Percentiles rank a stretch among this genome's conserved stretches.
Conservation (phyloP, 1,284 basidiomycete genomes). For the Meira nashicola region DNA sequence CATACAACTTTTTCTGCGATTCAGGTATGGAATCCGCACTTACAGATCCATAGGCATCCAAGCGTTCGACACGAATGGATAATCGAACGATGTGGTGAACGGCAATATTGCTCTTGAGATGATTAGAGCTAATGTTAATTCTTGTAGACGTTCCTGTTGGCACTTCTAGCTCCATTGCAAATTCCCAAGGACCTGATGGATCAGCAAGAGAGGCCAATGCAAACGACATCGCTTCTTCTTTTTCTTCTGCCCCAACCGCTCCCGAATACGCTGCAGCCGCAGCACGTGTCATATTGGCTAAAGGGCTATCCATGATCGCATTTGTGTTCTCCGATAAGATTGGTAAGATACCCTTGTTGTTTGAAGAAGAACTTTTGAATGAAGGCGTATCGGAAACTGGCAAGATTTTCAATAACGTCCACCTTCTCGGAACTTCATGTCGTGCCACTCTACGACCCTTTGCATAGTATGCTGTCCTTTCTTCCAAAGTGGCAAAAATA, state of each 20-base stretch:
- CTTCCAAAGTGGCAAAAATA: constrained; percentile 71
- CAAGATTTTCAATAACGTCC: constrained; percentile 64
- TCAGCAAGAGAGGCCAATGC: constrained; percentile 56
- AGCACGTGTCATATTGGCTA: constrained; percentile 50
- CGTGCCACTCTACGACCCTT: constrained; percentile 62
- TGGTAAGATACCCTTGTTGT: constrained; percentile 60
- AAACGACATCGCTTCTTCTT: constrained; percentile 22
- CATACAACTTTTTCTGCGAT: constrained; percentile 58
- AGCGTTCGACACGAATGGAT: constrained; percentile 71
- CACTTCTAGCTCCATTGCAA: constrained; percentile 53
- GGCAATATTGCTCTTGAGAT: constrained; percentile 72
- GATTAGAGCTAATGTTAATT: constrained; percentile 77
- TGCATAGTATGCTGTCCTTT: constrained; percentile 58
- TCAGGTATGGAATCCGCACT: constrained; percentile 5
- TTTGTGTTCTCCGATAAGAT: constrained; percentile 58
- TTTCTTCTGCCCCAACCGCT: constrained; percentile 25
- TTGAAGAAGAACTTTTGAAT: background rate
- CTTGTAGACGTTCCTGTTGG: constrained; percentile 51
- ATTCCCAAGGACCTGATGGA: constrained; percentile 60
- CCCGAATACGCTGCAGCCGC: constrained; percentile 15
- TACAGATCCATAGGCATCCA: constrained; percentile 16
- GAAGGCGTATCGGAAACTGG: constrained; percentile 57
- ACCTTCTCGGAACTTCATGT: constrained; percentile 67
- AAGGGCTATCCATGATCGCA: constrained; percentile 55
- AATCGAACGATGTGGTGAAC: constrained; percentile 77